A percentile compares a stretch with the other conserved stretches of the same genome.
These are phyloP conservation scores for Zalerion maritima DNA, from an alignment of 495 filamentous ascomycete genomes.

Conservation along the genomic window DNA sequence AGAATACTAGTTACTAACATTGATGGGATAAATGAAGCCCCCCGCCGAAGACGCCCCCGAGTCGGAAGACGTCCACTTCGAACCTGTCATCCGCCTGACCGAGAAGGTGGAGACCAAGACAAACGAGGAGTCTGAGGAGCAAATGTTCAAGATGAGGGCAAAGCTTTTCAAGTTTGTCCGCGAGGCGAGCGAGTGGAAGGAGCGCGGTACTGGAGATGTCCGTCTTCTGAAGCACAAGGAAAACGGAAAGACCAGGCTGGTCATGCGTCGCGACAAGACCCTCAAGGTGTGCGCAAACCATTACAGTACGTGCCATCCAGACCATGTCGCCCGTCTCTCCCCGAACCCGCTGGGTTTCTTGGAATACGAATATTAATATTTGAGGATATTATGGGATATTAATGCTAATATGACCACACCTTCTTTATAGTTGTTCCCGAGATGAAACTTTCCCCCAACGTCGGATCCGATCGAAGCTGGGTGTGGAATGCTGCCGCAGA, in stretches of 20 bases:
- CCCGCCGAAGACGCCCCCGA: conserved; percentile 57
- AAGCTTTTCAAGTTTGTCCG: conserved; percentile 98
- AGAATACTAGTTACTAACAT: conserved; percentile 1
- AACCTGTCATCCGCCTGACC: conserved; percentile 86
- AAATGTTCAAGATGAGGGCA: conserved; percentile 97
- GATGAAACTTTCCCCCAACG: conserved; percentile 97
- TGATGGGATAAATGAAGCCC: too few species aligned
- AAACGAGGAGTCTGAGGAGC: conserved; percentile 96
- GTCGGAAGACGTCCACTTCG: conserved; percentile 88
- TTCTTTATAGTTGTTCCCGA: conserved; percentile 78
- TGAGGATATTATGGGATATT: too few species aligned
- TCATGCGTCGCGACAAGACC: conserved; percentile 99
- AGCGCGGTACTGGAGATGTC: conserved; percentile 94
- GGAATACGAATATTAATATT: too few species aligned
- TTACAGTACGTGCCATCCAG: conserved; percentile 57
- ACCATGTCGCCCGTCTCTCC: neutral
- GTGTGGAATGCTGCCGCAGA: conserved; percentile 98
- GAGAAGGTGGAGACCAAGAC: conserved; percentile 95
- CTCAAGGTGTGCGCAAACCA: conserved; percentile 99
- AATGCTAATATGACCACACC: too few species aligned
- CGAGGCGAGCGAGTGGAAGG: conserved; percentile 91
- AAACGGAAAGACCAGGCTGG: conserved; percentile 91
- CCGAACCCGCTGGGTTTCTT: neutral
- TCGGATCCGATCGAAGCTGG: conserved; percentile 96
- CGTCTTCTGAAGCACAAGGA: conserved; percentile 95